phyloP scores from a whole-genome alignment of 2,329 filamentous ascomycete genomes.

The Phaeophleospora eucalypticola region DNA sequence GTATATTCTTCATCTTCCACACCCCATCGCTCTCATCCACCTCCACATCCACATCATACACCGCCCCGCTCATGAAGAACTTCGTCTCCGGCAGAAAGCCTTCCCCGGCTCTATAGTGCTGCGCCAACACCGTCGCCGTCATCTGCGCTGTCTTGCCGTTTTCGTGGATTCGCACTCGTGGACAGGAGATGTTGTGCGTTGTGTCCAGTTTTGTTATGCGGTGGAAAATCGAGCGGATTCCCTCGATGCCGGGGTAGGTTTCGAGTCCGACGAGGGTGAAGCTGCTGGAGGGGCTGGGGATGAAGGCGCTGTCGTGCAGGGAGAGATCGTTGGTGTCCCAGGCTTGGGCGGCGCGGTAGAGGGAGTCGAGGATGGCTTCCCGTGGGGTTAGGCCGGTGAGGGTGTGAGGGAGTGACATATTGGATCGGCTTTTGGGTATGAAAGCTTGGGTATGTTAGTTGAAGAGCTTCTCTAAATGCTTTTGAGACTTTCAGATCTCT shows the following conservation, averaged over 20 bases:
- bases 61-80: slow-evolving; percentile 24
- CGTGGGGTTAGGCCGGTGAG: slow-evolving; percentile 1
- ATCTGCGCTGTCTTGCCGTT: slow-evolving; percentile 26
- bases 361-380: slow-evolving; percentile 34
- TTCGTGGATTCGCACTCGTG: slow-evolving; percentile 28
- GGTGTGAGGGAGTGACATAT: not conserved
- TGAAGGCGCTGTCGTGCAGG: slow-evolving; percentile 32
- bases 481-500: too few species aligned
- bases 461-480: not conserved
- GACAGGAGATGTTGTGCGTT: slow-evolving; percentile 32
- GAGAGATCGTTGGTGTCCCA: slow-evolving; percentile 28
- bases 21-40: slow-evolving; percentile 28
- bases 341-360: slow-evolving; percentile 29
- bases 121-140: slow-evolving; percentile 25
- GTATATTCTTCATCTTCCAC: slow-evolving; percentile 36
- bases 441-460: not conserved
- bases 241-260: slow-evolving; percentile 19
- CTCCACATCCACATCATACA: slow-evolving; percentile 33
- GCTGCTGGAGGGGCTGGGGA: slow-evolving; percentile 14
- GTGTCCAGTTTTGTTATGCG: slow-evolving; percentile 30
- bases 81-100: slow-evolving; percentile 21
- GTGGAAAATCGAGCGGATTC: slow-evolving; percentile 21
- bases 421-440: not conserved
- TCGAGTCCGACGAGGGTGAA: slow-evolving; percentile 20
- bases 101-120: slow-evolving; percentile 29